Evolutionary conservation across 305 asterid species (phyloP).

Genomic region (Withania somnifera): DNA sequence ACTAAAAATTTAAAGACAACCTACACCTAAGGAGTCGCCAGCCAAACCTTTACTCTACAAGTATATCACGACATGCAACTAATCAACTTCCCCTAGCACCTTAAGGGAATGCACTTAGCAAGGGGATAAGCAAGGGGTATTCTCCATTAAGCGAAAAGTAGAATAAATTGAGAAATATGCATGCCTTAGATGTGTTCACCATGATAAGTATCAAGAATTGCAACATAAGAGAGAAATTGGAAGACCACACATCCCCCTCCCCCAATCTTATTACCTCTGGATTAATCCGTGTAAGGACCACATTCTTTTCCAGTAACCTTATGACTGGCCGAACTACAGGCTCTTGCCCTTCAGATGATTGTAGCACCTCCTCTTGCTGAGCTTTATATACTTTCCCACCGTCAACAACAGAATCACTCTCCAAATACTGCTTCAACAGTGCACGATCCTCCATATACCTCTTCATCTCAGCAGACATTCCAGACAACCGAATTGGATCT

Average conservation of each 20-base stretch:
- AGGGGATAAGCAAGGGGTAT: no score
- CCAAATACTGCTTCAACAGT: slow-evolving; percentile 84
- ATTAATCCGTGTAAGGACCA: slow-evolving; percentile 88
- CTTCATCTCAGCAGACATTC: slow-evolving; percentile 89
- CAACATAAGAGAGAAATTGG: not conserved
- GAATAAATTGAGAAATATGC: not conserved
- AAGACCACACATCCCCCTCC: no score
- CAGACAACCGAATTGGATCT: slow-evolving; percentile 65
- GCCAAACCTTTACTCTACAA: not conserved
- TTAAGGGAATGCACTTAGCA: not conserved
- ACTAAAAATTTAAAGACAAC: not conserved
- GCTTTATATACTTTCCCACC: slow-evolving; percentile 52
- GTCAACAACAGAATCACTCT: slow-evolving; percentile 67
- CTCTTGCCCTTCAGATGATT: slow-evolving; percentile 48
- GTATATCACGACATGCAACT: not conserved
- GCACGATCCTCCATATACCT: slow-evolving; percentile 84
- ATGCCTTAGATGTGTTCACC: not conserved
- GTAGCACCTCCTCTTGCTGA: slow-evolving; percentile 76
- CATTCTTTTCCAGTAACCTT: slow-evolving; percentile 74
- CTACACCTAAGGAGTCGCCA: not conserved
- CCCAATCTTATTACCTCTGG: slow-evolving; percentile 78
- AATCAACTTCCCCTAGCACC: not conserved
- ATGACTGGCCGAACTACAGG: slow-evolving; percentile 76
- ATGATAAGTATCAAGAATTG: not conserved
- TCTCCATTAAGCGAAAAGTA: not conserved